Base-by-base conservation (phyloP, 129 eudicot species). In the Flaveria robusta region DNA sequence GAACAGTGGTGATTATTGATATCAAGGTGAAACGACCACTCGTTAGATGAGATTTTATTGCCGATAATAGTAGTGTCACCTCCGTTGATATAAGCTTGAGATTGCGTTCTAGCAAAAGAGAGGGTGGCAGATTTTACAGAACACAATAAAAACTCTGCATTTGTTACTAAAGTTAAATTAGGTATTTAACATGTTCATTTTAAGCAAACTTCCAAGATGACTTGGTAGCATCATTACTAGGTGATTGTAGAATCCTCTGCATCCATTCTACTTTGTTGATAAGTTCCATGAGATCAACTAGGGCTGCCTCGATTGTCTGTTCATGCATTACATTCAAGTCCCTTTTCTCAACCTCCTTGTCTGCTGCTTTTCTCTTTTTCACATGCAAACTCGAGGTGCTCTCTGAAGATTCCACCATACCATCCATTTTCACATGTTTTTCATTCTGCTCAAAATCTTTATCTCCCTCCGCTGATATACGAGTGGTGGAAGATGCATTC, bases 401-500 rank as follows among this genome's bases (percentile, higher is more conserved):
- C 67, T 60, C 67, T 24, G 67, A 60, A 24, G 67, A 60, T 24
- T 60, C 67, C 41, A 60, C 27, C 24, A 60, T 5, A 60, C 16
- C 59, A 52, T 52, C 11, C 23, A 23, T 52, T 18, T 52, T 52
- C 59, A 52, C 24, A 6, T 52, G 7, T 18, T 7, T 18, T 15
- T 18, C 59, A 7, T n/a, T 52, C 24, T 18, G 24, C 59, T 52
- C 23, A 18, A 9, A 14, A 6, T 52, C 59, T 52, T 24, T 7
- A 7, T n/a, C 59, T 52, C 59, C 60, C 26, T 54, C 59, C 11
- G 24, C 12, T 54, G 60, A 54, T 18, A 54, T 15, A 8, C 60
- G 60, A 54, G 60, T 54, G 13, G 60, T 54, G 60, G 60, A 54
- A 54, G 60, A 54, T 54, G 60, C 60, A 54, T 54, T 54, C 60